Base-by-base conservation (phyloP, 73 alveolate species). In the Durusdinium trenchii region DNA sequence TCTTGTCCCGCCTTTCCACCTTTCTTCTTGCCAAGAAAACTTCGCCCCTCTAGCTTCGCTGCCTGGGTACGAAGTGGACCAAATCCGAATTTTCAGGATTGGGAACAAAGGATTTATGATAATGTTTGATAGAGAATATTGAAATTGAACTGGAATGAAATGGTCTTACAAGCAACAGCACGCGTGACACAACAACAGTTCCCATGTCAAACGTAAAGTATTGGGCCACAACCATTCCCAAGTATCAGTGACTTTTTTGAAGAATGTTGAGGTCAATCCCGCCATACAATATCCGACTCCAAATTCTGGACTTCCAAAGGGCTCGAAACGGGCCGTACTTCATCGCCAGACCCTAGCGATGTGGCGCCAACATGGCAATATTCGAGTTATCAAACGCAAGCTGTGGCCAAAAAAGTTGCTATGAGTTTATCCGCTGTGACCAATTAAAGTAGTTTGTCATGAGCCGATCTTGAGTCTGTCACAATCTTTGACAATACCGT, bases 281-380 rank as follows among this genome's bases (percentile, higher is more conserved):
- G 69, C 69, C 69, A 57, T 12, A 12, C 69, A 16, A 12, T 57
- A 57, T 16, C 12, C 69, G 23, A 23, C 69, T 23, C 12, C 69
- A 57, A 23, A 57, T 46, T 16, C 62, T 45, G 1, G 42, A 40
- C n/a, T 40, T 18, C 71, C 91, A 35, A 81, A 67, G 18, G 7
- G 78, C 98, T 78, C 98, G 87, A 78, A 91, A 91, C 6, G 98
- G 98, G 50, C 98, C 98, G 57, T 91, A 69, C 61, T 91, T 91
- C 98, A 91, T 91, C 36, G 98, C 98, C 62, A 91, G 98, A 35
- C 98, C 98, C 98, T 91, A 89, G 7, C 40, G 40, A 42, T 16
- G 86, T 52, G 28, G 10, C 40, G 18, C 23, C 40, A 20, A 38
- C 48, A 3, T 51, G 45, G 43, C 54, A 43, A 42, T 43, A 3